Conservation (phyloP, 768 basidiomycete genomes). For the Mycena latifolia region DNA sequence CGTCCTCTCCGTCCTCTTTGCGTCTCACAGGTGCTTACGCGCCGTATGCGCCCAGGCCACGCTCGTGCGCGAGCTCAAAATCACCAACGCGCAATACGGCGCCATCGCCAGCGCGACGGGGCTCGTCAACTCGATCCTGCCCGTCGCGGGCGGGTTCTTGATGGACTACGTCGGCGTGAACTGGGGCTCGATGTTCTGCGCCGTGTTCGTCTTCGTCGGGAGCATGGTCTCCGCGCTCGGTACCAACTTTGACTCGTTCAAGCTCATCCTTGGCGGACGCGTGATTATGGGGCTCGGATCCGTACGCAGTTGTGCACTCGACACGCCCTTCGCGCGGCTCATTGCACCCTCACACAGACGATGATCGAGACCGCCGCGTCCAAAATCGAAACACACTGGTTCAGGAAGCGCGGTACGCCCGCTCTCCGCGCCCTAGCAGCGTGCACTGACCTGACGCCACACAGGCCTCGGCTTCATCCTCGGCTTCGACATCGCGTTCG, state of each 20-base stretch:
- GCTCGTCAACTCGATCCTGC: constrained; percentile 3
- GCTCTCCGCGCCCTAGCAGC: not conserved
- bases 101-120: not conserved
- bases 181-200: constrained; percentile 2
- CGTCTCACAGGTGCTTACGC: not conserved
- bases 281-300: constrained; percentile 1
- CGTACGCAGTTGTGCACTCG: not conserved
- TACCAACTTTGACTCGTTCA: not conserved
- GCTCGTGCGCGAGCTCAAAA: constrained; percentile 4
- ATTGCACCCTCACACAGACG: not conserved
- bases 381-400: constrained; percentile 5
- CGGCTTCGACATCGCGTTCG: constrained; percentile 7
- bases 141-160: not conserved
- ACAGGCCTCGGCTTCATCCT: constrained; percentile 1
- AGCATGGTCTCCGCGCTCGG: constrained; percentile 2
- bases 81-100: constrained; percentile 1
- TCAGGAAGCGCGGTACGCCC: not conserved
- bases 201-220: not conserved
- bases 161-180: constrained; percentile 6
- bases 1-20: not conserved
- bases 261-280: not conserved
- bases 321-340: not conserved
- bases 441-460: not conserved
- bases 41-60: not conserved
- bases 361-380: constrained; percentile 3